Evolutionary conservation across 2,329 filamentous ascomycete genomes (phyloP).

Genomic region (Aspergillus carbonarius): DNA sequence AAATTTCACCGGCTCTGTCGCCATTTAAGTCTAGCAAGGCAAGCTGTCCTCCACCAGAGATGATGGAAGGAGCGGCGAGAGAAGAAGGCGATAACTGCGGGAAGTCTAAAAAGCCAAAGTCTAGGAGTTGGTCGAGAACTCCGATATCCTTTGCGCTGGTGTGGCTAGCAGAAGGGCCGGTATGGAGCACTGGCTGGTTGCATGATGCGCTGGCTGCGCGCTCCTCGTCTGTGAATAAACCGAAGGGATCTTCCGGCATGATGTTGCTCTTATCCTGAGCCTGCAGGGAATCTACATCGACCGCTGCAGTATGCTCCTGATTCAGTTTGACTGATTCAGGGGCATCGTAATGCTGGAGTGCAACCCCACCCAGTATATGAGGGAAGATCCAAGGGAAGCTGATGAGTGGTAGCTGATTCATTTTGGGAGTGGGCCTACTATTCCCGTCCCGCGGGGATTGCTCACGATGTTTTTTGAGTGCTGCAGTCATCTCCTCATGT

Average conservation of each 20-base stretch:
- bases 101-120: constrained; percentile 17
- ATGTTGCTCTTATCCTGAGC: not conserved
- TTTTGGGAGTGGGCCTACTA: constrained; percentile 8
- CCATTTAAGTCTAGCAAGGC: constrained; percentile 19
- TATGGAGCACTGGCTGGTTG: not conserved
- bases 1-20: not conserved
- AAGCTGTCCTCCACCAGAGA: not conserved
- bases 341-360: constrained; percentile 44
- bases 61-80: not conserved
- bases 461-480: constrained; percentile 53
- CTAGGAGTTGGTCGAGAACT: constrained; percentile 22
- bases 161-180: not conserved
- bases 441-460: constrained; percentile 15
- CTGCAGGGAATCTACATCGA: not conserved
- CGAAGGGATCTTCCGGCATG: constrained; percentile 15
- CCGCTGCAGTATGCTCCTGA: not conserved
- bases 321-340: constrained; percentile 9
- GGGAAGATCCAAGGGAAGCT: constrained; percentile 93
- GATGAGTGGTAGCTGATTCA: constrained; percentile 69
- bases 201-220: not conserved
- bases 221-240: constrained; percentile 11
- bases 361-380: constrained; percentile 68
- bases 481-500: constrained; percentile 64
- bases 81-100: not conserved
- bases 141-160: not conserved